A percentile compares a stretch with the other conserved stretches of the same genome.
These are phyloP conservation scores for Mucor velutinosus DNA, from an alignment of 371 early-diverging fungal species.

Conservation along the genomic window DNA sequence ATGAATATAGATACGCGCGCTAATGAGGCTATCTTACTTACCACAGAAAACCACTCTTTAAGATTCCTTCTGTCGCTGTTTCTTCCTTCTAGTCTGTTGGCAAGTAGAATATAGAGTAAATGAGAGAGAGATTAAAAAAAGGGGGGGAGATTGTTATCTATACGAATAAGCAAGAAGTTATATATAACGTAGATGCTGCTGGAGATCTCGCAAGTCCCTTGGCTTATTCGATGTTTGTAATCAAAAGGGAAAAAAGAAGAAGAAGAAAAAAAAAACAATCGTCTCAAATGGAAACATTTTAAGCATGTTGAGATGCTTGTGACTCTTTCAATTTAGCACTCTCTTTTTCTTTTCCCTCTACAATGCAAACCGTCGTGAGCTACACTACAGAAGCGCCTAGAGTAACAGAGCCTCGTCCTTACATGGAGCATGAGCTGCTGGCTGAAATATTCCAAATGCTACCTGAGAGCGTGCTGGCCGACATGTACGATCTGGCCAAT, in stretches of 20 bases:
- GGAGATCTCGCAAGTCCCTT: too few relatives aligned
- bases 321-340: too few relatives aligned
- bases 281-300: too few relatives aligned
- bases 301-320: background rate
- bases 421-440: slow-evolving; percentile 8
- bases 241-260: too few relatives aligned
- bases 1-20: background rate
- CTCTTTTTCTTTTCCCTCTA: background rate
- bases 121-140: too few relatives aligned
- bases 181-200: too few relatives aligned
- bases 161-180: too few relatives aligned
- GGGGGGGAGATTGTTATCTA: too few relatives aligned
- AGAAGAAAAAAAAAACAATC: background rate
- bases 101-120: too few relatives aligned
- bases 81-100: too few relatives aligned
- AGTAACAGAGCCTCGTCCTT: background rate
- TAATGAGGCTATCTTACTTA: background rate
- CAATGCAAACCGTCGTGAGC: background rate
- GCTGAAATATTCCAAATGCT: slow-evolving; percentile 11
- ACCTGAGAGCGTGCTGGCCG: background rate
- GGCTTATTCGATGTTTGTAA: too few relatives aligned
- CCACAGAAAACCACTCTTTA: background rate
- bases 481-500: slow-evolving; percentile 10
- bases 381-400: background rate
- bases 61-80: too few relatives aligned